phyloP scores from a whole-genome alignment of 768 basidiomycete genomes.

The Steccherinum ochraceum region DNA sequence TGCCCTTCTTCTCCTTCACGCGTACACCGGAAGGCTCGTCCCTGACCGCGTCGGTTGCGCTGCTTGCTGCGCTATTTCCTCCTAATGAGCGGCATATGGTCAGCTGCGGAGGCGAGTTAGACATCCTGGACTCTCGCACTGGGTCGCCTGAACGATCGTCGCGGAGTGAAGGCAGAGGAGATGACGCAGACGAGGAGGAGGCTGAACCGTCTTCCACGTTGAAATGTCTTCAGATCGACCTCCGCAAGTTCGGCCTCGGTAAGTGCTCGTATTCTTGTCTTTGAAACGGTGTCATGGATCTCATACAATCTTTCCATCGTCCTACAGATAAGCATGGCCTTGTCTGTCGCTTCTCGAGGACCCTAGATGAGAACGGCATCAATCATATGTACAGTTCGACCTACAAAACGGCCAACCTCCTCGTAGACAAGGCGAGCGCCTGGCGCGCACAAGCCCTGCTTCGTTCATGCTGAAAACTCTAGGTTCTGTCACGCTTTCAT shows the following conservation, averaged over 20 bases:
- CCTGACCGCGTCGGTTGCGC: constrained; percentile 61
- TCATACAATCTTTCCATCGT: background rate
- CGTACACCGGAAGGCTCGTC: constrained; percentile 73
- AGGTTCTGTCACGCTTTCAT: no score
- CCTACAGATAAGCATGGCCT: constrained; percentile 67
- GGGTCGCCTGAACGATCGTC: constrained; percentile 16
- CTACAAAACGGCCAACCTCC: constrained; percentile 75
- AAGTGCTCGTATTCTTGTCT: constrained; percentile 16
- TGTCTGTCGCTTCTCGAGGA: constrained; percentile 68
- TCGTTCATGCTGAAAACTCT: constrained; percentile 40
- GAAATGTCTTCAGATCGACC: constrained; percentile 71
- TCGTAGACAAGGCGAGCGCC: constrained; percentile 59
- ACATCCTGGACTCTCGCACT: constrained; percentile 39
- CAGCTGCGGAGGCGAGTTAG: constrained; percentile 65
- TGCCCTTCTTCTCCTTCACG: constrained; percentile 80
- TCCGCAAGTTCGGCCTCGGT: constrained; percentile 68
- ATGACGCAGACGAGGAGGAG: constrained; percentile 31
- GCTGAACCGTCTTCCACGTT: constrained; percentile 22
- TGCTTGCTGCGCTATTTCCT: constrained; percentile 67
- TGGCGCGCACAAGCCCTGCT: constrained; percentile 52
- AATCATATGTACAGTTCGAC: constrained; percentile 84
- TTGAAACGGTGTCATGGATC: constrained; percentile 2
- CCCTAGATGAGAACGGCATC: constrained; percentile 66
- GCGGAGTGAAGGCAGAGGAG: constrained; percentile 4
- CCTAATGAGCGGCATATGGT: constrained; percentile 68